Evolutionary conservation across 139 green algal species (phyloP), one percentile per base, ranked within the genome.

Genomic region (Mychonastes homosphaera): DNA sequence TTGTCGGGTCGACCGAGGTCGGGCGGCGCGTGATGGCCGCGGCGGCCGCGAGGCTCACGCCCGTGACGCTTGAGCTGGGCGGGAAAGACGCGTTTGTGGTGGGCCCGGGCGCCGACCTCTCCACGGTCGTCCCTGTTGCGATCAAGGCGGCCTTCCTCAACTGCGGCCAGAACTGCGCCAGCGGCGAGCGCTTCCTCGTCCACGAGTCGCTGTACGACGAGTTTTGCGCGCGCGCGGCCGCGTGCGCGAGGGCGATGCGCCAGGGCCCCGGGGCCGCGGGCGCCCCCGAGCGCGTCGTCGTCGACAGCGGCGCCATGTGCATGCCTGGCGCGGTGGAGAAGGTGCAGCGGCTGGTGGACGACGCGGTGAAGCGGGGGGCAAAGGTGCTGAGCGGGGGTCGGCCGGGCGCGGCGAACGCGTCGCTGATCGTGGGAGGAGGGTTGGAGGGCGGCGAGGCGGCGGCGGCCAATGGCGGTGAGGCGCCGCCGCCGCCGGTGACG

Each of bases 21-120:
- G 79, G 76, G 53, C 72, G 63, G 56, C 62, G 79, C 51, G 87
- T 95, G 10, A 90, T 94, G 84, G 67, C 64, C 6, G 76, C 83
- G 3, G 87, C 87, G 6, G 74, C 85, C 8, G 70, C 74, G 7
- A 87, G 65, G 19, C 76, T 95, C 28, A 97, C 90, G 3, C 92
- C 92, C 1, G 88, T 97, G 24, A 81, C 90, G 35, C 78, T 98
- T 58, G 92, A 98, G 80, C 81, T 98, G 48, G 92, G 92, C 10
- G 92, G 92, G 33, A 98, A 98, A 69, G 90, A 97, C 71, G 64
- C 92, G 15, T 87, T 98, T 56, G 87, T 98, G 29, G 79, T 98
- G 6, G 87, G 77, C 47, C 82, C 94, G 7, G 90, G 96, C 64
- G 86, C 84, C 1, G 64, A 96, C 72, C 50, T 97, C 0, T 63